These are phyloP conservation scores for Endotrypanum monterogeii DNA, from an alignment of 208 protist genomes.

Conservation along the genomic window DNA sequence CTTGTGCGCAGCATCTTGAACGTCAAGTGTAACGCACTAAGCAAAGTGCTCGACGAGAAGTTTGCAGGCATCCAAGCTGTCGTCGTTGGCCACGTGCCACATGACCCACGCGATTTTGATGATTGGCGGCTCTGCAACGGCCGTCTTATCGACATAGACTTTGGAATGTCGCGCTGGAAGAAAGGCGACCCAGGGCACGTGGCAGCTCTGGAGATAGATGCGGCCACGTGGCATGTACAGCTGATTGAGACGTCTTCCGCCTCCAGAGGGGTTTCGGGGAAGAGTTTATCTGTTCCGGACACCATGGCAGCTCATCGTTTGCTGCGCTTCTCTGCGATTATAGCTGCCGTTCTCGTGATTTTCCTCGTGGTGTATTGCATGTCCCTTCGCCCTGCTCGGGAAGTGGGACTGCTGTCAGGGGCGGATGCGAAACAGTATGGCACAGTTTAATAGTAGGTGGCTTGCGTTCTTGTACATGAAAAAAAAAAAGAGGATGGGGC, in stretches of 20 bases:
- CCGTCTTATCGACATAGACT: conserved; percentile 85
- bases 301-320: conserved; percentile 14
- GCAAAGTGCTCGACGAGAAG: conserved; percentile 66
- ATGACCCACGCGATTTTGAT: conserved; percentile 76
- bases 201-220: conserved; percentile 85
- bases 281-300: conserved; percentile 1
- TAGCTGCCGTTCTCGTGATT: conserved; percentile 11
- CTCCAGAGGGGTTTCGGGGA: conserved; percentile 20
- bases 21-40: conserved; percentile 79
- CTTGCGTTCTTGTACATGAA: too few species aligned
- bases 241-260: conserved; percentile 66
- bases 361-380: conserved; percentile 27
- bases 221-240: conserved; percentile 68
- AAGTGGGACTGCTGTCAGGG: conserved; percentile 15
- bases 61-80: conserved; percentile 81
- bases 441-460: conserved; percentile 3
- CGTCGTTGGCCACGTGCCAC: conserved; percentile 89
- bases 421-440: conserved; percentile 19
- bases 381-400: not conserved
- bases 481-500: not conserved
- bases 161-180: conserved; percentile 90
- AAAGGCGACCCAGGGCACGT: conserved; percentile 86
- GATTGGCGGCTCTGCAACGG: conserved; percentile 81
- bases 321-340: conserved; percentile 20
- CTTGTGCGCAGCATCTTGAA: conserved; percentile 83